Conservation (phyloP, 1,284 basidiomycete genomes). For the Fomitopsis pinicola region DNA sequence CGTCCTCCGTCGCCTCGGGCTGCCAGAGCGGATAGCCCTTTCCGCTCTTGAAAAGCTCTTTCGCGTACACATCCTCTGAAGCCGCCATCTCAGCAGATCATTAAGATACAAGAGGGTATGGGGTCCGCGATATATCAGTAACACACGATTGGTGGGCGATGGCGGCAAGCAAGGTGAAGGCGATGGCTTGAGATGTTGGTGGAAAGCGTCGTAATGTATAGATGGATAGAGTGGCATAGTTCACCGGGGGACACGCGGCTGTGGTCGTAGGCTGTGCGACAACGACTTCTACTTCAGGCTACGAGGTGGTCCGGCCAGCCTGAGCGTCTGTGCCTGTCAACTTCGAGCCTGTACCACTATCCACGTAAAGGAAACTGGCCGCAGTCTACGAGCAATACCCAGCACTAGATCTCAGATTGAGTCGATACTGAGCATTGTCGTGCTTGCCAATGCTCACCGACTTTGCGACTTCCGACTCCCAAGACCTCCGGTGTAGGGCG, state of each 20-base stretch:
- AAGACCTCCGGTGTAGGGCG: too few relatives aligned
- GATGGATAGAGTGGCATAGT: not conserved
- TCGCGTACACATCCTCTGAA: slow-evolving; percentile 16
- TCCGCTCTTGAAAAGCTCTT: slow-evolving; percentile 10
- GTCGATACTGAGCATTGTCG: too few relatives aligned
- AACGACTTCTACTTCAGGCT: not conserved
- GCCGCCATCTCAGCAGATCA: not conserved
- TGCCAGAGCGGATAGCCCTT: slow-evolving; percentile 21
- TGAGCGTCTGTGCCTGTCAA: not conserved
- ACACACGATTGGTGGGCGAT: not conserved
- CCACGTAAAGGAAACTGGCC: too few relatives aligned
- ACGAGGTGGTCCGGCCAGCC: not conserved
- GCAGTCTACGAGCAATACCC: too few relatives aligned
- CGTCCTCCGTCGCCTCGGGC: slow-evolving; percentile 13
- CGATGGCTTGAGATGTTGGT: not conserved
- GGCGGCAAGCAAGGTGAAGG: not conserved
- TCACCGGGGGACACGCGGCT: not conserved
- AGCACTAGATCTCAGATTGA: too few relatives aligned
- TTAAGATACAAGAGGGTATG: not conserved
- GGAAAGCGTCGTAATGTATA: not conserved
- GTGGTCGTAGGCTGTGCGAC: not conserved
- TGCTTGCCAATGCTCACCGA: too few relatives aligned
- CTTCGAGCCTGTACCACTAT: too few relatives aligned
- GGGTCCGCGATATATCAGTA: not conserved
- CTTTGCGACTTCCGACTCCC: too few relatives aligned